These are phyloP conservation scores for Curvularia sp. DNA, from an alignment of 2,329 filamentous ascomycete genomes.

Conservation along the genomic window DNA sequence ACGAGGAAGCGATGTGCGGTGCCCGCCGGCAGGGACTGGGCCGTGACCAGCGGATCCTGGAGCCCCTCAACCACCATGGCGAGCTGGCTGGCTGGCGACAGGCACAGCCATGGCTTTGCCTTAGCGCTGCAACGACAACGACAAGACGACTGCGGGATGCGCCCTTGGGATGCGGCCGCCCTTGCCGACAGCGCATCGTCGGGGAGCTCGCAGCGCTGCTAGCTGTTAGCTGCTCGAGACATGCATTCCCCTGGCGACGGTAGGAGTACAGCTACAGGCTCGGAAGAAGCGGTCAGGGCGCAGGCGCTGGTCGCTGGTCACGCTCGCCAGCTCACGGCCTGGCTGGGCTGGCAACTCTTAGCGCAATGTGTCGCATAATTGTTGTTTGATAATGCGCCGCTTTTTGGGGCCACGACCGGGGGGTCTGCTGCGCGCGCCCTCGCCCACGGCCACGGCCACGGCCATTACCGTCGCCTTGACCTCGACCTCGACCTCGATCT, in stretches of 20 bases:
- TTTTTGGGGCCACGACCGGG: constrained; percentile 7
- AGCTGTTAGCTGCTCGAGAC: constrained; percentile 16
- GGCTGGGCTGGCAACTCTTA: constrained; percentile 33
- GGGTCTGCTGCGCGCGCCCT: not conserved
- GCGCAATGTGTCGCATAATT: constrained; percentile 35
- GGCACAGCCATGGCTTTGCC: constrained; percentile 12
- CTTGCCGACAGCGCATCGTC: constrained; percentile 30
- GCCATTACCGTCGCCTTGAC: not conserved
- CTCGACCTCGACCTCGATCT: not conserved
- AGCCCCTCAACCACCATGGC: constrained; percentile 16
- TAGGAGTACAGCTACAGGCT: constrained; percentile 9
- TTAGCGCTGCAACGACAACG: constrained; percentile 18
- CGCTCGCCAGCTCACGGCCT: constrained; percentile 30
- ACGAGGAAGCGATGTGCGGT: constrained; percentile 31
- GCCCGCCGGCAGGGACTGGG: constrained; percentile 26
- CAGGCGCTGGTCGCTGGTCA: constrained; percentile 27
- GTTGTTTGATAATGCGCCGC: constrained; percentile 37
- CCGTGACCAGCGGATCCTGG: constrained; percentile 21
- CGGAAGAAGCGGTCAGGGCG: constrained; percentile 38
- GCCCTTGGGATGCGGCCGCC: constrained; percentile 15
- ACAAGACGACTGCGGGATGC: constrained; percentile 19
- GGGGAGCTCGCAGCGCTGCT: constrained; percentile 9
- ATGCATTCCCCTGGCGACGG: constrained; percentile 36
- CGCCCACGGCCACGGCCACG: not conserved
- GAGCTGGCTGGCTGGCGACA: constrained; percentile 17